Percentiles rank a stretch among this genome's conserved stretches.
phyloP scores from a whole-genome alignment of 1,284 basidiomycete genomes.

The Cutaneotrichosporon mucoides region DNA sequence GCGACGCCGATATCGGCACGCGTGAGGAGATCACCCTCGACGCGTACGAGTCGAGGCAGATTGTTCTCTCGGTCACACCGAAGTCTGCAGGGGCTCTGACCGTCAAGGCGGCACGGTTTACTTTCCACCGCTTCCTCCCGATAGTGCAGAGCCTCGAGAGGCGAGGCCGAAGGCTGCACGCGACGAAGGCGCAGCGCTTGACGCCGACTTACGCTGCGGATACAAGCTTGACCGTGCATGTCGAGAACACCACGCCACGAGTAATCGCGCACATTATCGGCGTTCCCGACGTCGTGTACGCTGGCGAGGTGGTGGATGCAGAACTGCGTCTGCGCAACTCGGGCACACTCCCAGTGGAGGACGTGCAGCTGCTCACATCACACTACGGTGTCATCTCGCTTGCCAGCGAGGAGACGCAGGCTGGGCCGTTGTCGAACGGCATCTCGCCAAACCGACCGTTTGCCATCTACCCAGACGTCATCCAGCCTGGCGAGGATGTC shows the following conservation, averaged over 20 bases:
- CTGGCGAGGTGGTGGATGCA: conserved; percentile 36
- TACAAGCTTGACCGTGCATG: conserved; percentile 40
- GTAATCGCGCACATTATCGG: conserved; percentile 30
- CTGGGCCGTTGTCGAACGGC: conserved; percentile 24
- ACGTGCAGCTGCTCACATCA: conserved; percentile 35
- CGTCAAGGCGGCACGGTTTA: conserved; percentile 38
- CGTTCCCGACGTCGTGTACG: conserved; percentile 30
- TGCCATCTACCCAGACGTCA: conserved; percentile 10
- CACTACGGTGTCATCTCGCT: conserved; percentile 25
- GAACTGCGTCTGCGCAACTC: conserved; percentile 38
- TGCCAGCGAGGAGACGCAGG: neutral
- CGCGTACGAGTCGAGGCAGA: conserved; percentile 41
- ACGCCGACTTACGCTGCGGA: conserved; percentile 50
- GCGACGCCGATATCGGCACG: conserved; percentile 15
- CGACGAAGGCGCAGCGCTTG: conserved; percentile 48
- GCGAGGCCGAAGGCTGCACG: conserved; percentile 47
- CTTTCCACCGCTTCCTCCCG: conserved; percentile 50
- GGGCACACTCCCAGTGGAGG: conserved; percentile 31
- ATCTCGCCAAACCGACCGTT: conserved; percentile 21
- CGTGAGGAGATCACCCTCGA: conserved; percentile 40
- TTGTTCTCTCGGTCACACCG: conserved; percentile 37
- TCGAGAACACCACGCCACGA: conserved; percentile 41
- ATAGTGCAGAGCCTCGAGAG: conserved; percentile 46
- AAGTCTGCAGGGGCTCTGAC: conserved; percentile 25
- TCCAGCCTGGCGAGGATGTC: conserved; percentile 26